A percentile compares a stretch with the other conserved stretches of the same genome.
Conservation (phyloP, 345 rosid genomes). For the Murraya paniculata region DNA sequence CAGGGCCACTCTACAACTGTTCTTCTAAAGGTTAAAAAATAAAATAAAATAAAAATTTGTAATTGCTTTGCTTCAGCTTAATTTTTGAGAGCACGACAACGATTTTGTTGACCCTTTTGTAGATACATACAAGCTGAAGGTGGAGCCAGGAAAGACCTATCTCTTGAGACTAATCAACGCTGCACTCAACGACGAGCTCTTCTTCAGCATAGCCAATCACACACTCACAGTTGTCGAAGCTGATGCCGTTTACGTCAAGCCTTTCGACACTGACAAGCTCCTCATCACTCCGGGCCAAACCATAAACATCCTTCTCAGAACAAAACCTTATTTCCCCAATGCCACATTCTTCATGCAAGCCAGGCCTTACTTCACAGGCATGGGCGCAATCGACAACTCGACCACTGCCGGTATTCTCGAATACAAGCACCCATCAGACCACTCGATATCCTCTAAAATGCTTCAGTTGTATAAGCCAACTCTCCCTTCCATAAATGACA, state of each 20-base stretch:
- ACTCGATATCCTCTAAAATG: constrained; percentile 12
- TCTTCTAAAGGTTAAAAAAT: constrained; percentile 43
- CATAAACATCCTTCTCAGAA: constrained; percentile 39
- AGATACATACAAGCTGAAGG: constrained; percentile 47
- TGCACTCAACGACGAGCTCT: constrained; percentile 61
- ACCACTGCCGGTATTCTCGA: constrained; percentile 43
- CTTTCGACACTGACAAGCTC: constrained; percentile 28
- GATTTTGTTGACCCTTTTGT: neutral
- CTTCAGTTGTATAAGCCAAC: constrained; percentile 33
- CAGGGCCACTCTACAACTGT: constrained; percentile 66
- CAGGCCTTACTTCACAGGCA: constrained; percentile 36
- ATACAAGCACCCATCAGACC: constrained; percentile 27
- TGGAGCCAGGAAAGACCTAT: constrained; percentile 49
- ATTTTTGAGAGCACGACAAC: neutral
- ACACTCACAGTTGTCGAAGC: constrained; percentile 37
- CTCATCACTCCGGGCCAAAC: constrained; percentile 48
- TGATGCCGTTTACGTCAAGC: constrained; percentile 44
- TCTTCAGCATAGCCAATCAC: constrained; percentile 53
- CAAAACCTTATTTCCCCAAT: constrained; percentile 36
- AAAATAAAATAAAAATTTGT: neutral
- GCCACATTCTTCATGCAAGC: constrained; percentile 49
- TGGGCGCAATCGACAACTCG: constrained; percentile 39
- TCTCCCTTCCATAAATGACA: constrained; percentile 39
- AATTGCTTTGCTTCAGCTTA: neutral
- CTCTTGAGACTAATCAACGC: constrained; percentile 51